Evolutionary conservation across 176 grass and related monocot species (phyloP).

Genomic region (Hordeum vulgare): MorexV3_pseudomolecules_assembly NC_058524.1:615398340-615398839

Average conservation of each 20-base stretch:
- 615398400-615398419: background rate
- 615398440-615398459: slow-evolving; percentile 10
- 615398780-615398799: background rate
- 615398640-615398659: background rate
- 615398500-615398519: too few species aligned
- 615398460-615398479: too few species aligned
- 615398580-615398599: background rate
- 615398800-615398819: background rate
- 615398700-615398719: background rate
- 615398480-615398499: too few species aligned
- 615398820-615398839: slow-evolving; percentile 23
- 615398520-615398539: too few species aligned
- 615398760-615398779: background rate
- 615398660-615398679: background rate
- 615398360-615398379: background rate
- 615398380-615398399: background rate
- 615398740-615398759: slow-evolving; percentile 6
- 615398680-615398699: background rate
- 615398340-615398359: background rate
- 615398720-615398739: background rate
- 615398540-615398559: too few species aligned
- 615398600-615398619: background rate
- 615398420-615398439: background rate
- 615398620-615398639: background rate
- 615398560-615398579: background rate